Base-by-base conservation (phyloP, 768 basidiomycete species). In the Rhodotorula toruloides region DNA sequence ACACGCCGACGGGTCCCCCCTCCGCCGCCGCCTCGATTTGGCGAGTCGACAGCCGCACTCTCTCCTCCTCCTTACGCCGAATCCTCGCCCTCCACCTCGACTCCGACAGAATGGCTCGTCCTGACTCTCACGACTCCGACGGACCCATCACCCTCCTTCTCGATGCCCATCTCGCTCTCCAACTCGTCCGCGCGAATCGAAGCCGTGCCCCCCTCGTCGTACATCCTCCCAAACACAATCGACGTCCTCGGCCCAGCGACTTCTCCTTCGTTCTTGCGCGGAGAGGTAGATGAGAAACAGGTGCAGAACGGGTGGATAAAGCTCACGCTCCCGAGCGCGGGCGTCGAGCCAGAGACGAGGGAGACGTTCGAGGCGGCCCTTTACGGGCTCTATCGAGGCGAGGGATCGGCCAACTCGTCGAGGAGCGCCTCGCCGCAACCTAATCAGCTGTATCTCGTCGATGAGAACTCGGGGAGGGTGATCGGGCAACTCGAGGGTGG, bases 371-470 rank as follows among this genome's bases (percentile, higher is more conserved):
- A 70, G 31, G 32, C 56, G 11, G 34, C 65, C 21, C 46, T 70
- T 4, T 53, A 8, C 47, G 55, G 44, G 12, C 43, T 42, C 17
- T 52, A 39, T 34, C 54, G 43, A 19, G 43, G 53, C 37, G 1
- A 7, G 9, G n/a, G 16, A 11, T 46, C 44, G 44, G 17, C 8
- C n/a, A 27, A 10, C 9, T 25, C 25, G 25, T 29, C n/a, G 22
- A 17, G 29, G 16, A 32, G 11, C 19, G 8, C 10, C n/a, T 16
- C 22, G 37, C 53, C 58, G 22, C 27, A 39, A 14, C 37, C 49
- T 21, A 58, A 52, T 39, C 56, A 65, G 57, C 53, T 70, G 10
- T 62, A 65, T 53, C 56, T 70, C 56, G 61, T 70, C 27, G 64
- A 70, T 37, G 64, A 70, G 42, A 4, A 12, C 14, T 31, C 17